A percentile compares a stretch with the other conserved stretches of the same genome.
These are phyloP conservation scores for Amanita phalloides DNA, from an alignment of 768 basidiomycete genomes.

Conservation along the genomic window DNA sequence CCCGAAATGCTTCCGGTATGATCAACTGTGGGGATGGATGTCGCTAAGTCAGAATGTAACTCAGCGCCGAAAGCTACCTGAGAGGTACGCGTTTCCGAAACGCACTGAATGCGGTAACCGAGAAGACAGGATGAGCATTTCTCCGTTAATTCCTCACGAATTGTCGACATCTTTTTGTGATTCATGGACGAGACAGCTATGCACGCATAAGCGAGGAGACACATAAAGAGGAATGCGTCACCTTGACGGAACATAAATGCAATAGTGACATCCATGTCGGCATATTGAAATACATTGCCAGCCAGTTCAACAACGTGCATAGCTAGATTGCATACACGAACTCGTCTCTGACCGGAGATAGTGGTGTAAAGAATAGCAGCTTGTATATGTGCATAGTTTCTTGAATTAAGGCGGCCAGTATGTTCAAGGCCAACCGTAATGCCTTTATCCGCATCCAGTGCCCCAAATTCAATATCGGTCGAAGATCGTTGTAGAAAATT, in stretches of 20 bases:
- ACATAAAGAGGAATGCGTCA: conserved; percentile 22
- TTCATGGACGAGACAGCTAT: conserved; percentile 62
- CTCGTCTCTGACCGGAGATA: conserved; percentile 63
- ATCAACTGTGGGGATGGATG: conserved; percentile 51
- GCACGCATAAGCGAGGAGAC: background rate
- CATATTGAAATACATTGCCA: conserved; percentile 85
- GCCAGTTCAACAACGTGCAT: conserved; percentile 73
- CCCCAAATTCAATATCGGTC: conserved; percentile 71
- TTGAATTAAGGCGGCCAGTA: conserved; percentile 53
- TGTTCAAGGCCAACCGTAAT: conserved; percentile 71
- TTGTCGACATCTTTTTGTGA: conserved; percentile 52
- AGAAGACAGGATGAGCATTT: conserved; percentile 71
- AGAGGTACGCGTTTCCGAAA: conserved; percentile 59
- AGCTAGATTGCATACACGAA: conserved; percentile 80
- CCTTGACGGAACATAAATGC: conserved; percentile 70
- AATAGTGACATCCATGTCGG: conserved; percentile 81
- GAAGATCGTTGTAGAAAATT: conserved; percentile 59
- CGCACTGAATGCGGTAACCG: conserved; percentile 85
- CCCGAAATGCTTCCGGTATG: conserved; percentile 87
- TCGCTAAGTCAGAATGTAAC: background rate
- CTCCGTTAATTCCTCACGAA: conserved; percentile 79
- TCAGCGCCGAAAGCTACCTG: conserved; percentile 45
- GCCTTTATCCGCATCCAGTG: conserved; percentile 73
- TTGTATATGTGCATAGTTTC: conserved; percentile 71
- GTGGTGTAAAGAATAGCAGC: conserved; percentile 85